Percentiles rank a stretch among this genome's conserved stretches.
These are phyloP conservation scores for Fusarium sp. DNA, from an alignment of 2,329 filamentous ascomycete species.

Conservation along the genomic window DNA sequence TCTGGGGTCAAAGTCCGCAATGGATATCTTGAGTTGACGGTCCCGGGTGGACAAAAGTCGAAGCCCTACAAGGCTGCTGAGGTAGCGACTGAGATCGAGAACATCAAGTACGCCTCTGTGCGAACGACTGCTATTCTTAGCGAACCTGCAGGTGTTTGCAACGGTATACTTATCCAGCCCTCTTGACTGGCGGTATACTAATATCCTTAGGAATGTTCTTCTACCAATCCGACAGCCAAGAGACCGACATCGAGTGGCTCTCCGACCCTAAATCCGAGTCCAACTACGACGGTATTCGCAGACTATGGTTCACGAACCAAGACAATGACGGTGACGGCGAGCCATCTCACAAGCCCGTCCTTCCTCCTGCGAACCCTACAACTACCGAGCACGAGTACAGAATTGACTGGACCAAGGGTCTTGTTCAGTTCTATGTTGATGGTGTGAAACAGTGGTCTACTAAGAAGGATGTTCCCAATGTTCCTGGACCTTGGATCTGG, in stretches of 20 bases:
- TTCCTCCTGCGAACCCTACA: slow-evolving; percentile 36
- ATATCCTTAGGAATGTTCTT: slow-evolving; percentile 42
- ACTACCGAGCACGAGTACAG: slow-evolving; percentile 44
- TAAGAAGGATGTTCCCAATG: slow-evolving; percentile 38
- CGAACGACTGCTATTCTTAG: slow-evolving; percentile 42
- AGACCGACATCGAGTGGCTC: slow-evolving; percentile 46
- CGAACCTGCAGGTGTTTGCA: slow-evolving; percentile 43
- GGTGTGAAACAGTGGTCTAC: slow-evolving; percentile 40
- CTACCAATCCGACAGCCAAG: slow-evolving; percentile 40
- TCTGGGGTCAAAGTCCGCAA: slow-evolving; percentile 35
- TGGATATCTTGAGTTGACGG: slow-evolving; percentile 42
- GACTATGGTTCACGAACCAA: slow-evolving; percentile 45
- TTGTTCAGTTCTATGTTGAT: slow-evolving; percentile 41
- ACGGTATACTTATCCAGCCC: slow-evolving; percentile 20
- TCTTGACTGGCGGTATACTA: rapidly evolving
- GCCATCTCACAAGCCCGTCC: slow-evolving; percentile 15
- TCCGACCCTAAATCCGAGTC: slow-evolving; percentile 41
- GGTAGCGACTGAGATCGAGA: slow-evolving; percentile 34
- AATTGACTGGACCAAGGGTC: slow-evolving; percentile 42
- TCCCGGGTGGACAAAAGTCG: slow-evolving; percentile 38
- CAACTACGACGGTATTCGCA: slow-evolving; percentile 36
- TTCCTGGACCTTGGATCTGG: slow-evolving; percentile 41
- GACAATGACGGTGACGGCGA: slow-evolving; percentile 35
- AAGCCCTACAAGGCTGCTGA: slow-evolving; percentile 39
- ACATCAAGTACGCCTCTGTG: slow-evolving; percentile 44